These are phyloP conservation scores for Aphanoascus verrucosus DNA, from an alignment of 2,329 filamentous ascomycete genomes.

Conservation along the genomic window DNA sequence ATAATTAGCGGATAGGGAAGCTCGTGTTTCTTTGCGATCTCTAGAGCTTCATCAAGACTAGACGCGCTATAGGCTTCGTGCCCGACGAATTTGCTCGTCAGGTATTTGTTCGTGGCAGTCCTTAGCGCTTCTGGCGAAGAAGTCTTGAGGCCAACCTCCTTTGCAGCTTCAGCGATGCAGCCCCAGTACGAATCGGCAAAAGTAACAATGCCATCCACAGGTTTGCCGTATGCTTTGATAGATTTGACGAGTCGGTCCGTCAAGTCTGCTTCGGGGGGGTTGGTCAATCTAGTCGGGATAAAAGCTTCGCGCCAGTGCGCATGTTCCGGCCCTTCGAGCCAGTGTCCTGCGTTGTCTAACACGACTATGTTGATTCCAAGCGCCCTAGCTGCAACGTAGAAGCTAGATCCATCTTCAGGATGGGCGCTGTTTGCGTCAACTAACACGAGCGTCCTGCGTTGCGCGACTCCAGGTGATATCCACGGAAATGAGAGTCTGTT, in stretches of 20 bases:
- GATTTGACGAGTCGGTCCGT: not conserved
- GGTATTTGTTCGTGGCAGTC: conserved; percentile 2
- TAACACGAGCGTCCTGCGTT: not conserved
- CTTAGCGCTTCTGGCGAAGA: not conserved
- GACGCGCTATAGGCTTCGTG: not conserved
- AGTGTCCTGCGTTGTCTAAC: conserved; percentile 31
- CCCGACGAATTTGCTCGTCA: not conserved
- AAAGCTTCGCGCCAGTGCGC: conserved; percentile 18
- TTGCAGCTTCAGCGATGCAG: conserved; percentile 24
- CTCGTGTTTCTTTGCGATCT: conserved; percentile 1
- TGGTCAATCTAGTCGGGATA: not conserved
- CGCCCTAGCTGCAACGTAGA: conserved; percentile 21
- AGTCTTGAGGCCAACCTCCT: conserved; percentile 24
- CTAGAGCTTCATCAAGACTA: not conserved
- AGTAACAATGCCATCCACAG: conserved; percentile 26
- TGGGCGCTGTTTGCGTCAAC: conserved; percentile 4
- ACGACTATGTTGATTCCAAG: conserved; percentile 31
- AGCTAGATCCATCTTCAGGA: not conserved
- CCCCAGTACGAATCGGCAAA: conserved; percentile 25
- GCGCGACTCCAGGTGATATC: not conserved
- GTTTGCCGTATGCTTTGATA: not conserved
- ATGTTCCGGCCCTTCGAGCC: conserved; percentile 24
- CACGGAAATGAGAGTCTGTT: conserved; percentile 8
- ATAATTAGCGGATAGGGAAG: conserved; percentile 26
- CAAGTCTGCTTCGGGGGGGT: not conserved